Conservation (phyloP, 1,139 yeast species). For the Suhomyces kunorum region DNA sequence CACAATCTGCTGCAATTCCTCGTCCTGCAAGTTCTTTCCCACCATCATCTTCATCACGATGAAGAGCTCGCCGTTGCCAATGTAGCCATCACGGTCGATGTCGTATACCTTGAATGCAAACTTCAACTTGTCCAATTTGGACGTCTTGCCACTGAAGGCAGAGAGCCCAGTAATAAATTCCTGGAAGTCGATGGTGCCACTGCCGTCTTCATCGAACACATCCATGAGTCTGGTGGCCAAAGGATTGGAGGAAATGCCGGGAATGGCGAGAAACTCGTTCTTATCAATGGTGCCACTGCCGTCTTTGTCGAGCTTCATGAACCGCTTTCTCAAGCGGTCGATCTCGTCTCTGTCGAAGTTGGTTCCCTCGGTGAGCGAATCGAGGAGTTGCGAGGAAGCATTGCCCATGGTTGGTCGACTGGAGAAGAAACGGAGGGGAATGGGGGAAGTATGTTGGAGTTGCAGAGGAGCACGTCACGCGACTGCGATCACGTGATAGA, state of each 20-base stretch:
- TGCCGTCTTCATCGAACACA: slow-evolving; percentile 89
- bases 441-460: not conserved
- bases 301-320: slow-evolving; percentile 93
- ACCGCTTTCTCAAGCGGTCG: slow-evolving; percentile 85
- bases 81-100: slow-evolving; percentile 91
- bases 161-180: slow-evolving; percentile 91
- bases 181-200: slow-evolving; percentile 92
- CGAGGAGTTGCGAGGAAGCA: slow-evolving; percentile 65
- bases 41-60: slow-evolving; percentile 97
- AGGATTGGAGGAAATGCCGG: slow-evolving; percentile 90
- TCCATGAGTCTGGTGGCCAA: slow-evolving; percentile 88
- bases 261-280: slow-evolving; percentile 86
- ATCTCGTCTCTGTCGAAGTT: slow-evolving; percentile 87
- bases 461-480: not conserved
- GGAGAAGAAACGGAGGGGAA: not conserved
- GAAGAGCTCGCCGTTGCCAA: slow-evolving; percentile 92
- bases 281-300: slow-evolving; percentile 91
- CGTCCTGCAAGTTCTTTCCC: slow-evolving; percentile 83
- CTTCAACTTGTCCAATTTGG: slow-evolving; percentile 75
- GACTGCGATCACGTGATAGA: no score
- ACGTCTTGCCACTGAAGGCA: slow-evolving; percentile 87
- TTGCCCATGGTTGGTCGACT: slow-evolving; percentile 54
- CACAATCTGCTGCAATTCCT: slow-evolving; percentile 90
- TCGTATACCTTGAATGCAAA: slow-evolving; percentile 95
- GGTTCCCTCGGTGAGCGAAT: slow-evolving; percentile 73